Conservation (phyloP, 768 basidiomycete genomes). For the Steccherinum ochraceum region DNA sequence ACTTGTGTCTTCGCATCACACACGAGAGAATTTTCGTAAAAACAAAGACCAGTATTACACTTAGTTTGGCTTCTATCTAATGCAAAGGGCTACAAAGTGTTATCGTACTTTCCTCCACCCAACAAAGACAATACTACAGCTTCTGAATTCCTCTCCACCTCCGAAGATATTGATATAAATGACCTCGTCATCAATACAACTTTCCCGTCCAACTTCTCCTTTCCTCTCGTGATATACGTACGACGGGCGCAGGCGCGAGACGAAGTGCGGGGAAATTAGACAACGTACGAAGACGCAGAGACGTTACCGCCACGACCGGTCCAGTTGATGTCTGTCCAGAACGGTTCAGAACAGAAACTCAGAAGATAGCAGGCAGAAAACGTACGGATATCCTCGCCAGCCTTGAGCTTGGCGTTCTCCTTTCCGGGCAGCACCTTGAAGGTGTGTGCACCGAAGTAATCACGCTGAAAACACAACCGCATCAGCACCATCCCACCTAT, state of each 20-base stretch:
- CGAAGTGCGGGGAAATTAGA: slow-evolving; percentile 29
- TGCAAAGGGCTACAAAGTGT: background rate
- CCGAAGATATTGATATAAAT: background rate
- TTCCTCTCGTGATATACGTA: slow-evolving; percentile 1
- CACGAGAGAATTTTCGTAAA: too few species aligned
- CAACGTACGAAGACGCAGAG: slow-evolving; percentile 81
- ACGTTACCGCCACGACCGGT: slow-evolving; percentile 96
- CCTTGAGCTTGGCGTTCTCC: slow-evolving; percentile 77
- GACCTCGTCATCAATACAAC: background rate
- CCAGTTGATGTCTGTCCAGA: slow-evolving; percentile 85
- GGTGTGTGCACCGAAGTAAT: slow-evolving; percentile 99
- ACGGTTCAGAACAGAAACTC: slow-evolving; percentile 7
- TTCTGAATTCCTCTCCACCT: background rate
- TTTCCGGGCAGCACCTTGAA: slow-evolving; percentile 92
- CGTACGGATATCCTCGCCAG: slow-evolving; percentile 85
- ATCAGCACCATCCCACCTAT: slow-evolving; percentile 1
- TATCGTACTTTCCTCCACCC: background rate
- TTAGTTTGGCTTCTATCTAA: background rate
- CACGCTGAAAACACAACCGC: slow-evolving; percentile 49
- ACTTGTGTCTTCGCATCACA: too few species aligned
- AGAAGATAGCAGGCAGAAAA: slow-evolving; percentile 11
- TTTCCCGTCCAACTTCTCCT: slow-evolving; percentile 3
- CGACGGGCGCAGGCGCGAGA: background rate
- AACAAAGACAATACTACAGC: too few species aligned
- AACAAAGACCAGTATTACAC: background rate